Conservation (phyloP, 176 grass and related monocot genomes). For the Urochloa ruziziensis region DNA sequence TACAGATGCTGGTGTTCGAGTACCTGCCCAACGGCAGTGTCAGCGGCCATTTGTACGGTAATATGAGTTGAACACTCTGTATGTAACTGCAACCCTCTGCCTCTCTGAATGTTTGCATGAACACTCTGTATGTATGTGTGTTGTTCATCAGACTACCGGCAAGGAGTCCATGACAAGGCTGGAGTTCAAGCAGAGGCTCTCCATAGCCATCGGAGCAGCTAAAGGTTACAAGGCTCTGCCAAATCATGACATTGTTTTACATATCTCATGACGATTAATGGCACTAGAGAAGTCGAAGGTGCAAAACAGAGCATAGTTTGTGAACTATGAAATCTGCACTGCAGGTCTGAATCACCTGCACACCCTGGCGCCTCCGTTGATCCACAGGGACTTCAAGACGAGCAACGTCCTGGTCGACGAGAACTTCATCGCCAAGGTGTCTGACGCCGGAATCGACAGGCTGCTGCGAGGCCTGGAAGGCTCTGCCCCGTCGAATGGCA, state of each 20-base stretch:
- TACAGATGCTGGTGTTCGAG: conserved; percentile 84
- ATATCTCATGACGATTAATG: neutral
- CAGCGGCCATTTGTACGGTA: conserved; percentile 80
- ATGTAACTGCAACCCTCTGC: neutral
- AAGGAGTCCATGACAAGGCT: conserved; percentile 63
- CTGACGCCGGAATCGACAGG: conserved; percentile 62
- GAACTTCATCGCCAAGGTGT: conserved; percentile 95
- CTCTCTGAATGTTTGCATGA: neutral
- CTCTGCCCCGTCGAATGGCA: conserved; percentile 4
- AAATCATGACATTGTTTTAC: neutral
- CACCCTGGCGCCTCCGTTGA: conserved; percentile 56
- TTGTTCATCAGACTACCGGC: conserved; percentile 43
- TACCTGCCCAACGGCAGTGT: conserved; percentile 94
- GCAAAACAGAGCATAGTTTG: neutral
- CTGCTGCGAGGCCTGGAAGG: conserved; percentile 49
- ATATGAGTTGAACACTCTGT: neutral
- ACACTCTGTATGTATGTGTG: neutral
- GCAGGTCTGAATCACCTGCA: conserved; percentile 81
- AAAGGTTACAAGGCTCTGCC: conserved; percentile 54
- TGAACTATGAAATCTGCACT: conserved; percentile 4
- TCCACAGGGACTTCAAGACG: conserved; percentile 88
- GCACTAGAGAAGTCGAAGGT: neutral
- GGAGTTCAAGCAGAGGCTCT: conserved; percentile 94
- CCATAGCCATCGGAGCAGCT: conserved; percentile 85
- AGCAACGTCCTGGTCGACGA: conserved; percentile 93